Evolutionary conservation across 2,329 filamentous ascomycete species (phyloP).

Genomic region (Ascochyta lentis): DNA sequence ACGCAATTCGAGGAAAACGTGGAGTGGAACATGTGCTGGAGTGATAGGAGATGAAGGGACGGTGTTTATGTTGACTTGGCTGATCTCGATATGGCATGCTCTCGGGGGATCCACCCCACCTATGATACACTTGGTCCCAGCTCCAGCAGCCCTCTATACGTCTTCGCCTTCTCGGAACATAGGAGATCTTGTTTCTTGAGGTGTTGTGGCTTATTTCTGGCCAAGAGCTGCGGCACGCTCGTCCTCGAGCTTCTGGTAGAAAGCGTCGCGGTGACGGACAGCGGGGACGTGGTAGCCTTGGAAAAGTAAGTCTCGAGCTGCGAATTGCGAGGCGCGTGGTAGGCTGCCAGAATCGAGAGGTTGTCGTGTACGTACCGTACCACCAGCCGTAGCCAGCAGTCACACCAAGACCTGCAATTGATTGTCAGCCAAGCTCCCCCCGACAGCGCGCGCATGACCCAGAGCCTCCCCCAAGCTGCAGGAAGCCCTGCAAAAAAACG

Average conservation of each 20-base stretch:
- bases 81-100: constrained; percentile 32
- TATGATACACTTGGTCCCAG: constrained; percentile 44
- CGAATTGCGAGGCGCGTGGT: not conserved
- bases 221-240: constrained; percentile 60
- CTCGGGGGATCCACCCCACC: constrained; percentile 30
- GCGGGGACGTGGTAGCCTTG: constrained; percentile 69
- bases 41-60: not conserved
- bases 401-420: constrained; percentile 63
- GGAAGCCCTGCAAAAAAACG: not conserved
- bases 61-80: constrained; percentile 19
- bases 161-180: constrained; percentile 32
- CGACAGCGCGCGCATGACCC: constrained; percentile 5
- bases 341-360: not conserved
- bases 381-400: constrained; percentile 70
- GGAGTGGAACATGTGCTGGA: not conserved
- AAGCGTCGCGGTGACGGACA: constrained; percentile 67
- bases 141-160: constrained; percentile 34
- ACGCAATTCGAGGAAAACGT: too few species aligned
- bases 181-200: constrained; percentile 33
- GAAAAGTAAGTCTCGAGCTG: constrained; percentile 10
- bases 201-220: constrained; percentile 38
- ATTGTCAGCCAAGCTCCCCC: constrained; percentile 32
- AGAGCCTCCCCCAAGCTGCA: constrained; percentile 9
- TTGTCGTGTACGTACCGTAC: constrained; percentile 62
- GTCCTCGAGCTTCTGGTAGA: constrained; percentile 69